Evolutionary conservation across 805 yeast genomes (phyloP), one percentile per base, ranked within the genome.

Genomic region (Hanseniaspora vineae): DNA sequence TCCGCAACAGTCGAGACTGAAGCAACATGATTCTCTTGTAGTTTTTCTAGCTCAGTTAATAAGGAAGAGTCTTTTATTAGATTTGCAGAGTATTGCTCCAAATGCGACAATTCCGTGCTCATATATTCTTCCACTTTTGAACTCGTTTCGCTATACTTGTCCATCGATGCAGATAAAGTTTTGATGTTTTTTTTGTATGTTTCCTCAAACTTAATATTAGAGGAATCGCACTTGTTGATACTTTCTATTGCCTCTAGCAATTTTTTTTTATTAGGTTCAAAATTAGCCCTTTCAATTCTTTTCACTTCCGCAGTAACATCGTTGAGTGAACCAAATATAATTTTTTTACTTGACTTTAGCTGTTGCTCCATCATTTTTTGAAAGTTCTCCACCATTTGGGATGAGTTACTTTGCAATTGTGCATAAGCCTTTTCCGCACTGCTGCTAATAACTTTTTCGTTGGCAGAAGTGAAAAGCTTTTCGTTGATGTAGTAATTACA

Each of bases 211-310:
- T 46, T 50, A 35, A 58, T 59, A 44, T 56, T 62, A 13, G 60
- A 45, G 10, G 60, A 58, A 53, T 65, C 68, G 45, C 63, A 59
- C n/a, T 52, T 49, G 44, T 65, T 65, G 19, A 65, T 60, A 15
- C 57, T 50, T 8, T 58, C 58, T 10, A 62, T 54, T 4, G 66
- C 59, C 11, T 52, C 52, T 49, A 58, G 60, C 61, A 66, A 62
- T 39, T 55, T 59, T 11, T 51, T 46, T 45, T 50, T 54, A n/a
- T 57, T 53, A 6, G 66, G 66, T 31, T 57, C 57, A 29, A 64
- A 55, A 10, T 52, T 47, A 13, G 52, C 49, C 56, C 59, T 54
- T 49, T 64, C 67, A 35, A 57, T 53, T 9, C 57, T 52, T 33
- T 62, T 58, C 5, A 63, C 56, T 15, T 61, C 62, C 13, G 51